Conservation (phyloP, 768 basidiomycete species). For the Leccinum barrowsii region DNA sequence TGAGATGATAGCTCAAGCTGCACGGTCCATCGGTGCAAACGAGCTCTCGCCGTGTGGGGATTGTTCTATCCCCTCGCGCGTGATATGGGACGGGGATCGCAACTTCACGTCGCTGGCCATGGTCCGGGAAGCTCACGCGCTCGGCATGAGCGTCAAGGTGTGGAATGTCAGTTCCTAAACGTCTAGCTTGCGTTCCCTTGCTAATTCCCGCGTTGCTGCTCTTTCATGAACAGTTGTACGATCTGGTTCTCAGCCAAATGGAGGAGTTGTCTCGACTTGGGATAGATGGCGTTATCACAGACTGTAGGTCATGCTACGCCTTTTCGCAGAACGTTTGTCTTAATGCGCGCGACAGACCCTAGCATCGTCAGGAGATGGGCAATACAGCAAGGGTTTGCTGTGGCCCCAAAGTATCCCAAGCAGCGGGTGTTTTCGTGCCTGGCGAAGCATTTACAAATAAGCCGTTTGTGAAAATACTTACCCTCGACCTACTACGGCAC, state of each 20-base stretch:
- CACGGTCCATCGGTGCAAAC: constrained; percentile 57
- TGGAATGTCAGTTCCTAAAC: constrained; percentile 57
- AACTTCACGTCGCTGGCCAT: constrained; percentile 66
- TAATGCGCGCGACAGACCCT: constrained; percentile 40
- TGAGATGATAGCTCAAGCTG: constrained; percentile 75
- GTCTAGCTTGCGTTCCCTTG: neutral
- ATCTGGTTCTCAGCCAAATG: constrained; percentile 44
- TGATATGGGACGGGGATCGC: constrained; percentile 43
- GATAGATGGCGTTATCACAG: constrained; percentile 77
- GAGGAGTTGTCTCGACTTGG: constrained; percentile 59
- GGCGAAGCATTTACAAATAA: constrained; percentile 36
- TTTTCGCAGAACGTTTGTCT: neutral
- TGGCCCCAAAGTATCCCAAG: constrained; percentile 59
- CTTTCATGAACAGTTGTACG: constrained; percentile 47
- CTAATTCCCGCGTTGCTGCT: neutral
- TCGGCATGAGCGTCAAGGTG: constrained; percentile 63
- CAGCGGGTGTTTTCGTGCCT: constrained; percentile 61
- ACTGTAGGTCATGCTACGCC: constrained; percentile 39
- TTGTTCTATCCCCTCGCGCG: constrained; percentile 36
- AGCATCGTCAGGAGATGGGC: constrained; percentile 53
- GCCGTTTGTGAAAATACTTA: neutral
- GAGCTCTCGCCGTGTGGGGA: constrained; percentile 62
- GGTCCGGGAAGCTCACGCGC: constrained; percentile 61
- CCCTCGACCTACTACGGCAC: no score
- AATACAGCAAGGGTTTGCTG: constrained; percentile 47